Conservation (phyloP, 768 basidiomycete genomes). For the Cyathus striatus region DNA sequence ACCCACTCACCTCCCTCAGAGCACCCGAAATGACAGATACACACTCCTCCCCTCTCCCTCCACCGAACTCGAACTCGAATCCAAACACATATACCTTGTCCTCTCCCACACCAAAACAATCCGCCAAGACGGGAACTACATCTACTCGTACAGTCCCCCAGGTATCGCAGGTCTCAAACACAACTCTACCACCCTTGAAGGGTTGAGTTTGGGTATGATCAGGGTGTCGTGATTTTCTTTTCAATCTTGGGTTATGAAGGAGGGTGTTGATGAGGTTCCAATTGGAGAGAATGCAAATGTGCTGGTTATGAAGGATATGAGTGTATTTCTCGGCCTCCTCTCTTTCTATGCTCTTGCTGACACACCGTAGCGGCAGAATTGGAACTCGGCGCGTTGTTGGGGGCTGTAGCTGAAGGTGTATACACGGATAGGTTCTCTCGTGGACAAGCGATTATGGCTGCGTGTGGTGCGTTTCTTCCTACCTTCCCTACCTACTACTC, state of each 20-base stretch:
- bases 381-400: constrained; percentile 76
- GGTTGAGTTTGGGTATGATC: constrained; percentile 81
- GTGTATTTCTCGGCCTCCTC: constrained; percentile 32
- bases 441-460: constrained; percentile 58
- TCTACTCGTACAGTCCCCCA: constrained; percentile 69
- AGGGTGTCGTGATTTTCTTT: constrained; percentile 51
- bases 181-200: constrained; percentile 75
- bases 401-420: constrained; percentile 62
- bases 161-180: constrained; percentile 59
- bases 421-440: constrained; percentile 67
- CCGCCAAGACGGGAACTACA: constrained; percentile 39
- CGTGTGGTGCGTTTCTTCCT: constrained; percentile 58
- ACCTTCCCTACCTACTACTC: neutral
- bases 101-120: too few species aligned
- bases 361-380: constrained; percentile 60
- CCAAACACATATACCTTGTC: neutral
- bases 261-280: neutral
- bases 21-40: neutral
- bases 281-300: constrained; percentile 76
- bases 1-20: neutral
- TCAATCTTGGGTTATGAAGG: neutral
- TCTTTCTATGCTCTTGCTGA: too few species aligned
- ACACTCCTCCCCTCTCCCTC: neutral
- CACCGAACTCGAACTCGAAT: neutral
- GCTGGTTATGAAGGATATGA: constrained; percentile 80